Base-by-base conservation (phyloP, 2,329 filamentous ascomycete species). In the Paracoccidioides brasiliensis region DNA sequence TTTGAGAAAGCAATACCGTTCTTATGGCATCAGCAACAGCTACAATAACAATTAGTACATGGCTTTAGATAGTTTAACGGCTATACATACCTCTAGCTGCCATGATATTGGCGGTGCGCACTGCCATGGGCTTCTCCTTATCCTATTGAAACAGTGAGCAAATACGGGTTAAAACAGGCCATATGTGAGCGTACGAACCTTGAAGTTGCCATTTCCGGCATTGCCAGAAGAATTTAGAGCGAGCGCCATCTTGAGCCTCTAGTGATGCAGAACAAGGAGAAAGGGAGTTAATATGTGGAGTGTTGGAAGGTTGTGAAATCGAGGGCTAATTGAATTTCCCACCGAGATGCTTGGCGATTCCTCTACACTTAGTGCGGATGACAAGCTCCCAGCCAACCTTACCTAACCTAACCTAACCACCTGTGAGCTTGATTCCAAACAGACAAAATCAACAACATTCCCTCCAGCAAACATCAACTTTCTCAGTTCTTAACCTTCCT, bases 121-220 rank as follows among this genome's bases (percentile, higher is more conserved):
- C 93, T 63, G 93, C 93, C 79, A 93, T 85, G 64, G 93, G 93
- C 88, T 98, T 98, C 78, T 96, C 93, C 83, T 96, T 98, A 71
- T 84, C 82, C 79, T 82, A 65, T 56, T 63, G 60, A 61, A 53
- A 57, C 60, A 60, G 67, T 79, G 65, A 79, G 70, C 45, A 55
- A 60, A 61, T 54, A 55, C 59, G 44, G 55, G 56, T 53, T 55
- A 57, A 56, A 55, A 46, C 14, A 41, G 12, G 35, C 22, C 22
- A 15, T 14, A 12, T 22, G 53, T 15, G 28, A 12, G 37, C 40
- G 28, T 35, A 60, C 68, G 55, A 66, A 83, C 81, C 73, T 82
- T 85, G 77, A 87, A 87, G 61, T 82, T 77, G 70, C 76, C 79
- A 75, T 84, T 85, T 70, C 76, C 76, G 64, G 75, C 74, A 67